These are phyloP conservation scores for Fusarium camptoceras DNA, from an alignment of 2,329 filamentous ascomycete species.

Conservation along the genomic window DNA sequence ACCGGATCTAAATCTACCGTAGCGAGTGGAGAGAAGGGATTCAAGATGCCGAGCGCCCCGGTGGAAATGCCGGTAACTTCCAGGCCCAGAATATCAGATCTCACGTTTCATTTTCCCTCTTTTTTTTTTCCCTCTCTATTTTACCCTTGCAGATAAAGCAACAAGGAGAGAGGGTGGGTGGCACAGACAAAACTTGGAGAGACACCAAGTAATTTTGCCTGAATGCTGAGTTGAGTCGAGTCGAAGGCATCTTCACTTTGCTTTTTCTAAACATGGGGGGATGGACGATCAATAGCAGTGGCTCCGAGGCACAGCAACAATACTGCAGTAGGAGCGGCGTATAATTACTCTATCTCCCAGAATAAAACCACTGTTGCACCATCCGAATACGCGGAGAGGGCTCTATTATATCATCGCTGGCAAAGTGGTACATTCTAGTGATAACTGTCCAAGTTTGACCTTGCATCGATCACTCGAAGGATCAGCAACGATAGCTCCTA, in stretches of 20 bases:
- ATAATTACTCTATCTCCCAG: background rate
- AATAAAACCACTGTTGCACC: background rate
- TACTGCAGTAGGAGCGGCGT: background rate
- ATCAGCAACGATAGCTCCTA: slow-evolving; percentile 8
- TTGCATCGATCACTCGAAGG: slow-evolving; percentile 15
- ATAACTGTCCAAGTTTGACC: background rate
- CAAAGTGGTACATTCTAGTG: background rate
- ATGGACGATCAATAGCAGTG: slow-evolving; percentile 12
- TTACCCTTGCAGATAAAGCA: background rate
- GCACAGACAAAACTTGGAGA: slow-evolving; percentile 12
- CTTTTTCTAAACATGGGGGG: slow-evolving; percentile 10
- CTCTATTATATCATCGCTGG: background rate
- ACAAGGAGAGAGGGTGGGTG: slow-evolving; percentile 15
- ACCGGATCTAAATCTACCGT: background rate
- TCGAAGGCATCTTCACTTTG: background rate
- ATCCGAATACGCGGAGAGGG: background rate
- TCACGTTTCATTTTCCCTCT: background rate
- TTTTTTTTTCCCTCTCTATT: background rate
- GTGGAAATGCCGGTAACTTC: slow-evolving; percentile 26
- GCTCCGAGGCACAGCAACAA: slow-evolving; percentile 22
- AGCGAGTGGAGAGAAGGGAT: background rate
- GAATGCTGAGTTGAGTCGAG: slow-evolving; percentile 8
- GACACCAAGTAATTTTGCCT: slow-evolving; percentile 17
- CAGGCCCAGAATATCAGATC: slow-evolving; percentile 19
- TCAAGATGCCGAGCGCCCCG: slow-evolving; percentile 9